These are phyloP conservation scores for Lichtheimia ornata DNA, from an alignment of 371 early-diverging fungal genomes.

Conservation along the genomic window DNA sequence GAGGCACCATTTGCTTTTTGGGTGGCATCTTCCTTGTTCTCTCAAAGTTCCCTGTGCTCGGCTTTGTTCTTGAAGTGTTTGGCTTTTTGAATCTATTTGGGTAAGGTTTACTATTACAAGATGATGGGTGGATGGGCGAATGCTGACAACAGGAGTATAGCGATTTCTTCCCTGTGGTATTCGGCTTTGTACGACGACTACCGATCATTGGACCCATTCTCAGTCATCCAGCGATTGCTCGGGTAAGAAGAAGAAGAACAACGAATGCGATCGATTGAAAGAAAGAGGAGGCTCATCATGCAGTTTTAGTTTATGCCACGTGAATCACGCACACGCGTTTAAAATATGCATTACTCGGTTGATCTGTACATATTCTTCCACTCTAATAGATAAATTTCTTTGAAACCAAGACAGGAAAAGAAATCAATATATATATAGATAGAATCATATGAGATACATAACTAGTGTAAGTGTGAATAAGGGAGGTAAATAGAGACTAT, in stretches of 20 bases:
- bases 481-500: neutral
- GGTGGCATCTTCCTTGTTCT: constrained; percentile 91
- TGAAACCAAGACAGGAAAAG: neutral
- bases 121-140: too few relatives aligned
- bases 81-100: constrained; percentile 97
- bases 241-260: constrained; percentile 44
- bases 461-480: too few relatives aligned
- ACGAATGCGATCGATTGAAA: neutral
- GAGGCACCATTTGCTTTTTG: constrained; percentile 90
- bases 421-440: neutral
- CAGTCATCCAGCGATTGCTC: constrained; percentile 78
- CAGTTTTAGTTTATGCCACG: constrained; percentile 21
- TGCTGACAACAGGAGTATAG: constrained; percentile 36
- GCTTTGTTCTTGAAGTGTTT: constrained; percentile 89
- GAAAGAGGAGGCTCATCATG: too few relatives aligned
- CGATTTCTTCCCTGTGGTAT: constrained; percentile 94
- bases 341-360: neutral
- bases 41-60: constrained; percentile 84
- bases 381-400: neutral
- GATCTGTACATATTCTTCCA: constrained; percentile 1
- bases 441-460: neutral
- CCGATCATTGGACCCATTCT: constrained; percentile 89
- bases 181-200: constrained; percentile 84
- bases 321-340: constrained; percentile 22
- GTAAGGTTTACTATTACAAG: constrained; percentile 38